Evolutionary conservation across 1,284 basidiomycete species (phyloP), one percentile per base, ranked within the genome.

Genomic region (Rhodotorula sp.): DNA sequence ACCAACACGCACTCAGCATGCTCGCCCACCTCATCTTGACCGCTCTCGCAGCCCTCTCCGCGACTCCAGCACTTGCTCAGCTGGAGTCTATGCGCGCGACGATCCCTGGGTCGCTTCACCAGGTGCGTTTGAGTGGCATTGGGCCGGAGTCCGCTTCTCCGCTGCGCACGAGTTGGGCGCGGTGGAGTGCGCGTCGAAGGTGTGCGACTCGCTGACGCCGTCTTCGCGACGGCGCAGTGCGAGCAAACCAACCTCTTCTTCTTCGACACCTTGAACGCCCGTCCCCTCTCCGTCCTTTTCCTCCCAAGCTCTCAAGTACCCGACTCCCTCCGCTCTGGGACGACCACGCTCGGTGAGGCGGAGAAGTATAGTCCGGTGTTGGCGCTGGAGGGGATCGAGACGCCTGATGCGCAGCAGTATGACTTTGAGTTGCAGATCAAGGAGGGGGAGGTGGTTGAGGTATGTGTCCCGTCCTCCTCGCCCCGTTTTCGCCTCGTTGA

Each of bases 221-320:
- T 24, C 2, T 2, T 9, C 2, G 4, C 65, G 13, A 56, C 55
- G 16, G 60, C 55, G 37, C 67, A 75, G 48, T 75, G 73, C 59
- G 68, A 75, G 59, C 46, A 61, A 44, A 70, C 68, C 37, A 70
- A 64, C 55, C 34, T 72, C 26, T 66, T 72, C 68, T 75, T 75
- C 70, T 75, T 75, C 62, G 71, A 75, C 46, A 65, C 71, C 22
- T 51, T 59, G 54, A 67, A 70, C 60, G 30, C 64, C 28, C 68
- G 73, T 4, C 65, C 68, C 47, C 64, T 71, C 46, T 62, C 57
- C 48, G 59, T 75, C 50, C 62, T 75, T 10, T 69, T 75, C 67
- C 58, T 75, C 31, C 64, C 69, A 15, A 47, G 50, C 6, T 51
- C 58, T 7, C 30, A 67, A 31, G 58, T 75, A 34, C 71, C 68